Percentiles rank a stretch among this genome's conserved stretches.
Conservation (phyloP, 352 stramenopile genomes). For the Phytophthora melonis region DNA sequence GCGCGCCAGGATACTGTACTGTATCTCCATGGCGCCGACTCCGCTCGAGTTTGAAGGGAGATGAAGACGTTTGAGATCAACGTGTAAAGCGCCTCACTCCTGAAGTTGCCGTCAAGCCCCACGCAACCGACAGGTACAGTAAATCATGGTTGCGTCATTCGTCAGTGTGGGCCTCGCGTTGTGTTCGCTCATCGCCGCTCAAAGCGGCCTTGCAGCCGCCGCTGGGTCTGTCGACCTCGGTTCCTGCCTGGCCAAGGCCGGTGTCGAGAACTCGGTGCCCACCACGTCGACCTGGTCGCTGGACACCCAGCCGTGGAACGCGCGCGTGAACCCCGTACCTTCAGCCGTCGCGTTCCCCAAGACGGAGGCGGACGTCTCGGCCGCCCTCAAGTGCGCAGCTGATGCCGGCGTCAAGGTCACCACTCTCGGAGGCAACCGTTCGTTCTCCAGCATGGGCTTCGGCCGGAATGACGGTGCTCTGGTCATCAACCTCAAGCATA, state of each 20-base stretch:
- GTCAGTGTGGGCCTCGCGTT: not conserved
- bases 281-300: slow-evolving; percentile 9
- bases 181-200: slow-evolving; percentile 7
- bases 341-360: slow-evolving; percentile 8
- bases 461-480: slow-evolving; percentile 10
- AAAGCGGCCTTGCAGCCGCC: slow-evolving; percentile 1
- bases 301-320: slow-evolving; percentile 15
- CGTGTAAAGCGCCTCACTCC: not conserved
- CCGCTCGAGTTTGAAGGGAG: not conserved
- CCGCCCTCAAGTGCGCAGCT: slow-evolving; percentile 10
- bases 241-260: not conserved
- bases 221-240: not conserved
- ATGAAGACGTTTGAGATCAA: not conserved
- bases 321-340: slow-evolving; percentile 3
- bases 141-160: not conserved
- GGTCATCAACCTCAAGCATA: slow-evolving; percentile 10
- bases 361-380: not conserved
- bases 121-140: not conserved
- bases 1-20: no score
- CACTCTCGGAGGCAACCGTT: no score
- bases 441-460: slow-evolving; percentile 21
- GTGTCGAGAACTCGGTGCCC: slow-evolving; percentile 11
- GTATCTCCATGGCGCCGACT: no score
- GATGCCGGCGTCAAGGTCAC: slow-evolving; percentile 4
- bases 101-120: not conserved